Percentiles rank a stretch among this genome's conserved stretches.
These are phyloP conservation scores for Chloromonas sp. DNA, from an alignment of 163 green algal species.

Conservation along the genomic window DNA sequence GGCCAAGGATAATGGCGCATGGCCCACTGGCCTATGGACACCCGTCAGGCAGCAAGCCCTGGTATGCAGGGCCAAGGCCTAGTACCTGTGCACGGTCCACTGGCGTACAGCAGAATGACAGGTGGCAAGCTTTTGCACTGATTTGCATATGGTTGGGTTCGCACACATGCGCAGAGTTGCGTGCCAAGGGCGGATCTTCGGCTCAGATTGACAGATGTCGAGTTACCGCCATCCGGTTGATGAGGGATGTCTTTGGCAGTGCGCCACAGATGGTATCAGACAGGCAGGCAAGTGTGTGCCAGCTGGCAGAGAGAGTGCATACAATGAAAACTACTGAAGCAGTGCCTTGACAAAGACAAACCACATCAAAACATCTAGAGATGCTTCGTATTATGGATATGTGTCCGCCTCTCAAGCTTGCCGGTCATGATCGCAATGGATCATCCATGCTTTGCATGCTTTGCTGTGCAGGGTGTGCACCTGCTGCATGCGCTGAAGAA, in stretches of 20 bases:
- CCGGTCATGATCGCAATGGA: neutral
- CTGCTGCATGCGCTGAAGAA: neutral
- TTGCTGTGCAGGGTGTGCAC: neutral
- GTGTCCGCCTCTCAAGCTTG: neutral
- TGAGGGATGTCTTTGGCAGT: neutral
- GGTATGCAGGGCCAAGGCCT: too few species aligned
- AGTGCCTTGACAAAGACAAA: neutral
- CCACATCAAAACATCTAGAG: neutral
- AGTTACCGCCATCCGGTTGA: neutral
- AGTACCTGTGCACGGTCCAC: too few species aligned
- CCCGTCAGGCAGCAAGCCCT: too few species aligned
- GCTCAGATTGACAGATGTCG: neutral
- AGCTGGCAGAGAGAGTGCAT: neutral
- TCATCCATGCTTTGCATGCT: neutral
- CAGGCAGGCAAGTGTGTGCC: neutral
- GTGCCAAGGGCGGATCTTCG: neutral
- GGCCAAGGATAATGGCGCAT: neutral
- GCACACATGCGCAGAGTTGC: neutral
- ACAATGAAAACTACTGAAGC: neutral
- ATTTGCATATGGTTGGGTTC: neutral
- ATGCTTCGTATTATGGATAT: neutral
- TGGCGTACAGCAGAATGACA: too few species aligned
- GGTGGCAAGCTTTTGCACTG: too few species aligned
- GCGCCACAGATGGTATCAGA: neutral
- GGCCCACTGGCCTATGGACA: neutral